Evolutionary conservation across 495 filamentous ascomycete genomes (phyloP).

Genomic region (Aspergillus nanangensis): DNA sequence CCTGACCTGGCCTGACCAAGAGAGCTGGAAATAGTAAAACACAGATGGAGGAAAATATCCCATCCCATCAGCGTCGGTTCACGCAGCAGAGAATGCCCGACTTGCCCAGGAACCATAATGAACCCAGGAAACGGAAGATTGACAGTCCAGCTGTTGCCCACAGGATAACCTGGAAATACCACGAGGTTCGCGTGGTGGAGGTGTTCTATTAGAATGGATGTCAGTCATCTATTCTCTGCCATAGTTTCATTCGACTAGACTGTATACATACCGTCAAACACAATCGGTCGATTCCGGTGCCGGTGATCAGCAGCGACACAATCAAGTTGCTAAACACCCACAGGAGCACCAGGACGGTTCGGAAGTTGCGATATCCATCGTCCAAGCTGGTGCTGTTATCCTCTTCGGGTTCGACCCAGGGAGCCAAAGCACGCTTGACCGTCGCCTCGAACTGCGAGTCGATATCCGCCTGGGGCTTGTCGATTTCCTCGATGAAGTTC

Average conservation of each 20-base stretch:
- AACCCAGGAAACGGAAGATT: conserved; percentile 81
- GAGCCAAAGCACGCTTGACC: conserved; percentile 83
- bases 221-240: background rate
- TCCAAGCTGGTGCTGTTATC: conserved; percentile 78
- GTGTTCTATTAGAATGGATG: conserved; percentile 16
- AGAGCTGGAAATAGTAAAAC: background rate
- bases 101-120: conserved; percentile 83
- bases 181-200: conserved; percentile 67
- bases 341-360: conserved; percentile 79
- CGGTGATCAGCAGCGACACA: conserved; percentile 79
- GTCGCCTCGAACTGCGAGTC: conserved; percentile 94
- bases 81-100: conserved; percentile 93
- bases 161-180: conserved; percentile 86
- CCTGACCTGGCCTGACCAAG: too few relatives aligned
- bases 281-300: conserved; percentile 69
- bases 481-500: conserved; percentile 88
- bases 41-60: background rate
- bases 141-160: conserved; percentile 82
- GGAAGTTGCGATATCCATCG: conserved; percentile 96
- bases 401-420: conserved; percentile 67
- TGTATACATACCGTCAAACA: conserved; percentile 68
- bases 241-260: too few relatives aligned
- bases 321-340: conserved; percentile 95
- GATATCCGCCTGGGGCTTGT: conserved; percentile 96
- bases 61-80: conserved; percentile 54